Evolutionary conservation across 176 grass and related monocot species (phyloP).

Genomic region (Bromus sterilis): DNA sequence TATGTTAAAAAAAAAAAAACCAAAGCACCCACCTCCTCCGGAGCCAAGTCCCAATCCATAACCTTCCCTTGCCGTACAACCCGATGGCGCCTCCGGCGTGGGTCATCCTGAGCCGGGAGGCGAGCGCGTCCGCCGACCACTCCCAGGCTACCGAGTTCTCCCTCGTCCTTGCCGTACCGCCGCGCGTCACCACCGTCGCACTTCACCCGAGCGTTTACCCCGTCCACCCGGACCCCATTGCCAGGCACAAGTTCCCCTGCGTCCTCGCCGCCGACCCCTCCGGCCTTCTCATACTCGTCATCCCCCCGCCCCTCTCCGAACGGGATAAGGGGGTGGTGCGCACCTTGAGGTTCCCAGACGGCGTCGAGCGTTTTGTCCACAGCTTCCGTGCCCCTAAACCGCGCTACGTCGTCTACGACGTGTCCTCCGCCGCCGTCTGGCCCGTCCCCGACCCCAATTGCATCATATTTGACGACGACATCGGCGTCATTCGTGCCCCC

Average conservation of each 20-base stretch:
- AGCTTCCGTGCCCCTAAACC: not conserved
- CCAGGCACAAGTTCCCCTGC: not conserved
- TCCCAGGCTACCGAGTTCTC: not conserved
- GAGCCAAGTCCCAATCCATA: too few species aligned
- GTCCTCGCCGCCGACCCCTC: not conserved
- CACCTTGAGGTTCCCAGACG: not conserved
- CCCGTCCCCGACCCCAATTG: too few species aligned
- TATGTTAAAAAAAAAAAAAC: too few species aligned
- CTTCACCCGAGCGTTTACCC: not conserved
- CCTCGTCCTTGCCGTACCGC: constrained; percentile 5
- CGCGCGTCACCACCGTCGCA: not conserved
- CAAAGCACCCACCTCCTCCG: too few species aligned
- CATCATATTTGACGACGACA: too few species aligned
- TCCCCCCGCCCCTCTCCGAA: not conserved
- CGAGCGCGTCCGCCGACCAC: not conserved
- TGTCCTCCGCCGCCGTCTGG: too few species aligned
- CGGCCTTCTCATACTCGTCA: too few species aligned
- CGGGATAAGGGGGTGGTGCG: not conserved
- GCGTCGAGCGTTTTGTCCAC: not conserved
- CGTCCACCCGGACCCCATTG: not conserved
- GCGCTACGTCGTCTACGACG: too few species aligned
- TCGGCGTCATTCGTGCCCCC: too few species aligned
- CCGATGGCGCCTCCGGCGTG: not conserved
- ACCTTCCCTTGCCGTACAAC: too few species aligned
- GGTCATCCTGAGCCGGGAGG: not conserved